phyloP scores from a whole-genome alignment of 1,284 basidiomycete species.

The Phylloporus gajari region DNA sequence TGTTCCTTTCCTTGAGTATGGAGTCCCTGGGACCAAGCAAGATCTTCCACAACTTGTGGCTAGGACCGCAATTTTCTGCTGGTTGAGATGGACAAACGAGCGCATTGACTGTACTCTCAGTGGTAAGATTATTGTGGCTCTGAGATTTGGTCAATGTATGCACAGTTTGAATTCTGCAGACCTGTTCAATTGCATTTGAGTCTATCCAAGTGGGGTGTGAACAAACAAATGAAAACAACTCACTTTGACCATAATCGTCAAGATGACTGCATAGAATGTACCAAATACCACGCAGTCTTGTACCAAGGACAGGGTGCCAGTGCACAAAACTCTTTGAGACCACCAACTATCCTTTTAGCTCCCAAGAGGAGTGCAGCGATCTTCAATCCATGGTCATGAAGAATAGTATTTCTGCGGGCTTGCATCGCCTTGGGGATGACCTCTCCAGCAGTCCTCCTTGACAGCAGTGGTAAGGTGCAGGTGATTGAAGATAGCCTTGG shows the following conservation, averaged over 20 bases:
- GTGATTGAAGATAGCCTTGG: constrained; percentile 89
- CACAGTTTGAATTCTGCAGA: constrained; percentile 60
- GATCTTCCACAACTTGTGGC: constrained; percentile 59
- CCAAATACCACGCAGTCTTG: constrained; percentile 91
- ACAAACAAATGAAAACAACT: constrained; percentile 41
- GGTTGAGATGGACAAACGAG: constrained; percentile 36
- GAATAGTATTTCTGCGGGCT: constrained; percentile 82
- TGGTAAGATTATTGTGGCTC: constrained; percentile 41
- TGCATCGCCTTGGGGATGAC: constrained; percentile 88
- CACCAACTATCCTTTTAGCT: constrained; percentile 88
- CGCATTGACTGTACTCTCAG: constrained; percentile 46
- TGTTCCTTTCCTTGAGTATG: constrained; percentile 52
- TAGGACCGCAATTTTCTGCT: constrained; percentile 39
- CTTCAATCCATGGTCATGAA: constrained; percentile 93
- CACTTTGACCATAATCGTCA: constrained; percentile 95
- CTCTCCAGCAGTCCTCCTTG: constrained; percentile 58
- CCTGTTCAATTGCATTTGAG: constrained; percentile 46
- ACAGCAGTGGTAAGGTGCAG: constrained; percentile 74
- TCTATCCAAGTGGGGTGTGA: background rate
- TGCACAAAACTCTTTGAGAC: constrained; percentile 94
- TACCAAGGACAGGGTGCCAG: constrained; percentile 88
- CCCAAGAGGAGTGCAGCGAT: constrained; percentile 90
- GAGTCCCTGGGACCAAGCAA: constrained; percentile 77
- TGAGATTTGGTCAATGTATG: constrained; percentile 54
- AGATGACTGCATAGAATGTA: constrained; percentile 89